A percentile compares a stretch with the other conserved stretches of the same genome.
These are phyloP conservation scores for Closterium sp. DNA, from an alignment of 139 green algal species.

Conservation along the genomic window DNA sequence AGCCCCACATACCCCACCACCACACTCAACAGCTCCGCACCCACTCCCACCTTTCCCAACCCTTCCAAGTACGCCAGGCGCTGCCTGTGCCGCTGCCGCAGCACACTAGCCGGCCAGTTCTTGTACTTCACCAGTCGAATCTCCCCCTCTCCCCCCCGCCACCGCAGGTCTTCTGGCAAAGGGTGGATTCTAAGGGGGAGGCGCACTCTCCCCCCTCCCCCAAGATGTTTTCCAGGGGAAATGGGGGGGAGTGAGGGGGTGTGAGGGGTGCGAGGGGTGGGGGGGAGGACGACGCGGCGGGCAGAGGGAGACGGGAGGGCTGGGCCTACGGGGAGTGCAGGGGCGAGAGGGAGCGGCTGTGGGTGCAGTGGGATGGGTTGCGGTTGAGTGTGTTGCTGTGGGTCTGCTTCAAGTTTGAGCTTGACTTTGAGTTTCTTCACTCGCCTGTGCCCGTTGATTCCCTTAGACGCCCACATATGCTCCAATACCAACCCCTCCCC, in stretches of 20 bases:
- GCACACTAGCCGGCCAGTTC: not conserved
- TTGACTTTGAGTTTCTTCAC: not conserved
- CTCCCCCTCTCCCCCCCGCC: not conserved
- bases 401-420: not conserved
- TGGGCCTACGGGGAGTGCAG: not conserved
- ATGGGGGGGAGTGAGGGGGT: too few species aligned
- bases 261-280: not conserved
- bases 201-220: not conserved
- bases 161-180: not conserved
- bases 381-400: not conserved
- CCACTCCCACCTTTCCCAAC: not conserved
- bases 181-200: not conserved
- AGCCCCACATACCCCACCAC: not conserved
- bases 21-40: not conserved
- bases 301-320: not conserved
- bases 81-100: not conserved
- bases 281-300: too few species aligned
- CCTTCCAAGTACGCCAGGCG: not conserved
- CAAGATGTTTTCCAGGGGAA: not conserved
- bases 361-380: not conserved
- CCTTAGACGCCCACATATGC: not conserved
- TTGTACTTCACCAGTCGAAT: not conserved
- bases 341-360: not conserved
- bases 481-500: not conserved
- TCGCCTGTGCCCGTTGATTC: not conserved